These are phyloP conservation scores for Gaeumannomyces tritici DNA, from an alignment of 2,329 filamentous ascomycete genomes.

Conservation along the genomic window DNA sequence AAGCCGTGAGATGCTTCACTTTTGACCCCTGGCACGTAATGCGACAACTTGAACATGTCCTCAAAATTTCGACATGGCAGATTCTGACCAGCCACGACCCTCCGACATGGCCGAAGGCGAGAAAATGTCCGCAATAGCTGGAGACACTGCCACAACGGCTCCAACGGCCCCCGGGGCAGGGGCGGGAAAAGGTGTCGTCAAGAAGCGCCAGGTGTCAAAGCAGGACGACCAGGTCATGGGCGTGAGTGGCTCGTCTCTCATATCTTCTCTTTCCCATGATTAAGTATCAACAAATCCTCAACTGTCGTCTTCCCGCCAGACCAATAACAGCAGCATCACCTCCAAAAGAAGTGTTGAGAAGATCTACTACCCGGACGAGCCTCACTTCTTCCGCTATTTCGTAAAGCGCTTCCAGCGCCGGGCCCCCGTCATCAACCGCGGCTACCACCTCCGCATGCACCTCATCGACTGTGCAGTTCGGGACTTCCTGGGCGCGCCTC, in stretches of 20 bases:
- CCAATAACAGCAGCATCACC: constrained; percentile 84
- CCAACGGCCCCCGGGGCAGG: background rate
- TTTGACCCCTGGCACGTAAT: background rate
- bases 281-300: constrained; percentile 1
- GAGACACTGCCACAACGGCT: too few species aligned
- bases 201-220: constrained; percentile 6
- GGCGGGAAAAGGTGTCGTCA: background rate
- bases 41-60: background rate
- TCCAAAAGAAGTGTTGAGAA: constrained; percentile 91
- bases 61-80: background rate
- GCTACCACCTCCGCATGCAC: constrained; percentile 79
- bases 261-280: background rate
- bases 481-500: constrained; percentile 51
- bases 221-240: constrained; percentile 44
- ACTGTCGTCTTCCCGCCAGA: constrained; percentile 33
- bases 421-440: constrained; percentile 82
- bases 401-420: constrained; percentile 74
- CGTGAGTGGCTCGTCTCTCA: constrained; percentile 23
- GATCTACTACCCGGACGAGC: constrained; percentile 67
- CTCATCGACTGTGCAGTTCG: constrained; percentile 67
- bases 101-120: background rate
- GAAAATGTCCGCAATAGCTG: background rate
- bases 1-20: background rate
- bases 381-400: constrained; percentile 82
- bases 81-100: background rate